These are phyloP conservation scores for Pseudoscleropodium purum DNA, from an alignment of 225 moss, liverwort and hornwort genomes.

Conservation along the genomic window DNA sequence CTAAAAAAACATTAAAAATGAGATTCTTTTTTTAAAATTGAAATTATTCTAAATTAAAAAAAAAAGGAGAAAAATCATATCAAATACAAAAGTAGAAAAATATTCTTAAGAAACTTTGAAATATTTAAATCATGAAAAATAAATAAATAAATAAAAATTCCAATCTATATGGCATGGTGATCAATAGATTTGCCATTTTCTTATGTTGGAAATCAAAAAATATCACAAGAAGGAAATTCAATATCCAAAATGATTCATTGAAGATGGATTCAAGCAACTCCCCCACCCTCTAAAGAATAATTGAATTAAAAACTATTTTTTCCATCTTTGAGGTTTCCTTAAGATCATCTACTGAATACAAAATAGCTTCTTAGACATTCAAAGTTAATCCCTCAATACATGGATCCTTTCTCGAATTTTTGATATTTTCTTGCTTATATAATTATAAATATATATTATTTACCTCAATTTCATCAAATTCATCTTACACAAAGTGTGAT, in stretches of 20 bases:
- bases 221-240: not conserved
- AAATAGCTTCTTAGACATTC: not conserved
- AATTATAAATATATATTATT: not conserved
- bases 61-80: too few species aligned
- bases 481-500: not conserved
- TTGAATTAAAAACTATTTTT: not conserved
- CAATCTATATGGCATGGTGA: too few species aligned
- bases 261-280: not conserved
- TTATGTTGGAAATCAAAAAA: not conserved
- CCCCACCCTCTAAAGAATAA: not conserved
- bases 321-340: rapidly evolving
- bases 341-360: not conserved
- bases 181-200: not conserved
- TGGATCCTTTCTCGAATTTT: not conserved
- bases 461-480: not conserved
- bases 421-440: not conserved
- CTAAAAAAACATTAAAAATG: too few species aligned
- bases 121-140: not conserved
- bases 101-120: not conserved
- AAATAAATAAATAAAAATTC: too few species aligned
- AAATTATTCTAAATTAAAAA: not conserved
- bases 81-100: not conserved
- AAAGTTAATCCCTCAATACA: rapidly evolving
- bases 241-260: not conserved
- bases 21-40: too few species aligned